A percentile compares a stretch with the other conserved stretches of the same genome.
Conservation (phyloP, 176 grass and related monocot genomes). For the Aegilops longissima region DNA sequence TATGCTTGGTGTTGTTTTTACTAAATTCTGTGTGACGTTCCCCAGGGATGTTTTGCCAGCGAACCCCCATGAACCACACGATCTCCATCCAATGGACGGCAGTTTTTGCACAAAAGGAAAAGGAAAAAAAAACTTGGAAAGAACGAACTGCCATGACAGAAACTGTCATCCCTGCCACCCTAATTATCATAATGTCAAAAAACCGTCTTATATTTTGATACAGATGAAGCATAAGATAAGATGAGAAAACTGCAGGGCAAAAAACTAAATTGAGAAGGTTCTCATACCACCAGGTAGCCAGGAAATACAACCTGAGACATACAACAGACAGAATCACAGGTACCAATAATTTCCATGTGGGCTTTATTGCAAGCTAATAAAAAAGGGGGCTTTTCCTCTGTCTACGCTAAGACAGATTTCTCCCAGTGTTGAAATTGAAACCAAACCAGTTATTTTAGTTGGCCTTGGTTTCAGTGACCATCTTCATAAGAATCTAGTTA, state of each 20-base stretch:
- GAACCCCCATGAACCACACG: no score
- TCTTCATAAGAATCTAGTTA: conserved; percentile 10
- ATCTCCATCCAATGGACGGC: no score
- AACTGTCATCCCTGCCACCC: no score
- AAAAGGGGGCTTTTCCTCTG: neutral
- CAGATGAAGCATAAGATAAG: no score
- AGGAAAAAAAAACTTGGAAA: no score
- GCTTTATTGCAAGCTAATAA: conserved; percentile 29
- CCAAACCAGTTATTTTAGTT: neutral
- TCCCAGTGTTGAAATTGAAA: neutral
- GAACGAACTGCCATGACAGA: no score
- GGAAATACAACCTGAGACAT: conserved; percentile 7
- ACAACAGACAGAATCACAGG: neutral
- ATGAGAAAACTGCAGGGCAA: neutral
- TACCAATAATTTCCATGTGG: neutral
- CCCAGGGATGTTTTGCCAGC: no score
- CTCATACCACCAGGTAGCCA: neutral
- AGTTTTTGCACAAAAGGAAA: no score
- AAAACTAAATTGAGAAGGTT: conserved; percentile 18
- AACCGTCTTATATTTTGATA: no score
- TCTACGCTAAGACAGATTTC: conserved; percentile 26
- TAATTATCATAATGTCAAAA: no score
- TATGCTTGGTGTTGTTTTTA: no score
- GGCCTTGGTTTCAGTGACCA: neutral
- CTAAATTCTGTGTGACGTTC: no score